Base-by-base conservation (phyloP, 2,329 filamentous ascomycete species). In the Aspergillus pseudoterreus region DNA sequence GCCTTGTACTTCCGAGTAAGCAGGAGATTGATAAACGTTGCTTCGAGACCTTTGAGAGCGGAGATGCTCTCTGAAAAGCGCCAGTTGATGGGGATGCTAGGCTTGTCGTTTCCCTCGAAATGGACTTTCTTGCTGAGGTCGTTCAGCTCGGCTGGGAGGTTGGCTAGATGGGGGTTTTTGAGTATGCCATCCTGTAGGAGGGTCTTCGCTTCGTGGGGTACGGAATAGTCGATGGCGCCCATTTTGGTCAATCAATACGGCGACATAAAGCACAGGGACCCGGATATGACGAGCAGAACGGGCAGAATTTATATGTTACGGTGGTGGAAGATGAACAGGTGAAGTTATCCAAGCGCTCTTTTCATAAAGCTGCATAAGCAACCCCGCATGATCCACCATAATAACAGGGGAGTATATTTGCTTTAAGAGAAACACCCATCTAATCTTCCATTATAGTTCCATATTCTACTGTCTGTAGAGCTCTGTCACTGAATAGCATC, bases 11-110 rank as follows among this genome's bases (percentile, higher is more conserved):
- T 54, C 4, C n/a, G 10, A 11, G 12, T 22, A 3, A 52, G 8
- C 10, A 54, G 24, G 3, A 21, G n/a, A 14, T 54, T 52, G 2
- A 54, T 4, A 41, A 36, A 30, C 2, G 36, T 17, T 1, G 52
- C 49, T 32, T 54, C 49, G 5, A 54, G 38, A 1, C 22, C 52
- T n/a, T 54, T 54, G 5, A 54, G 21, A 2, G 45, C 49, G 3
- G 52, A 54, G 21, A 54, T 52, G 27, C 52, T 54, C 30, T 54
- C 52, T 6, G 52, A 49, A n/a, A 54, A 43, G 1, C 52, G 39
- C 52, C 52, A 52, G 12, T 54, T 54, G 1, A 54, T 39, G 2
- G 52, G 52, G 11, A 54, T 52, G n/a, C 22, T 49, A 1, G 52
- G 49, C 19, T 33, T 42, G 1, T 14, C 35, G 11, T 48, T 43